These are phyloP conservation scores for Arachnomyces sp. DNA, from an alignment of 2,329 filamentous ascomycete genomes.

Conservation along the genomic window DNA sequence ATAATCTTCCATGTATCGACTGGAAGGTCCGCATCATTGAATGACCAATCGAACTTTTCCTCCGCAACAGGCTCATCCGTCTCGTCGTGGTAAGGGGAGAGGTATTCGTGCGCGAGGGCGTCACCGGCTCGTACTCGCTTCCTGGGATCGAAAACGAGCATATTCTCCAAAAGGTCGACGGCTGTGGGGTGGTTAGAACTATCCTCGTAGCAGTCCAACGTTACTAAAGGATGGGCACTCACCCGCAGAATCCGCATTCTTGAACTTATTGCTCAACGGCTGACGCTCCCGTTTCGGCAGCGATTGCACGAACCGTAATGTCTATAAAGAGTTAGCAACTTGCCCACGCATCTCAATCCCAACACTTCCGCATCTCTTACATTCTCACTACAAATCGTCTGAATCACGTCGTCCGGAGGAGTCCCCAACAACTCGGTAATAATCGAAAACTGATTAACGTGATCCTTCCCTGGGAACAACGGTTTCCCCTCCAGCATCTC, in stretches of 20 bases:
- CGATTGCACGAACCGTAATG: constrained; percentile 92
- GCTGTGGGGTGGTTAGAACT: constrained; percentile 44
- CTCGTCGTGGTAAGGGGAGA: constrained; percentile 93
- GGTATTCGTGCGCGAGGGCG: constrained; percentile 84
- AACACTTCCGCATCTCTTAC: constrained; percentile 48
- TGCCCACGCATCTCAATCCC: not conserved
- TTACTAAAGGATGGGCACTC: constrained; percentile 23
- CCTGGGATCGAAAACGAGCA: constrained; percentile 98
- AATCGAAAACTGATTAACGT: constrained; percentile 99
- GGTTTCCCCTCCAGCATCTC: constrained; percentile 99
- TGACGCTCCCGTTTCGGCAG: constrained; percentile 90
- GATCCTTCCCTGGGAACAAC: constrained; percentile 95
- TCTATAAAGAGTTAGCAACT: constrained; percentile 47
- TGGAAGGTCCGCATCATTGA: constrained; percentile 94
- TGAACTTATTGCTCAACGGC: constrained; percentile 81
- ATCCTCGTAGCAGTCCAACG: constrained; percentile 2
- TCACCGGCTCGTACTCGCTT: constrained; percentile 83
- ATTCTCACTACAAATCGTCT: constrained; percentile 97
- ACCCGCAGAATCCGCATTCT: constrained; percentile 84
- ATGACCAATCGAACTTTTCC: constrained; percentile 99
- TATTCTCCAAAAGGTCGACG: constrained; percentile 86
- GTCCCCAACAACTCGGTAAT: constrained; percentile 96
- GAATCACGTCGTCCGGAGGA: constrained; percentile 95
- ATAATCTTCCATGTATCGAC: constrained; percentile 99
- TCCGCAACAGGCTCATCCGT: constrained; percentile 92